Percentiles rank a stretch among this genome's conserved stretches.
These are phyloP conservation scores for Phanerochaete sordida DNA, from an alignment of 768 basidiomycete species.

Conservation along the genomic window DNA sequence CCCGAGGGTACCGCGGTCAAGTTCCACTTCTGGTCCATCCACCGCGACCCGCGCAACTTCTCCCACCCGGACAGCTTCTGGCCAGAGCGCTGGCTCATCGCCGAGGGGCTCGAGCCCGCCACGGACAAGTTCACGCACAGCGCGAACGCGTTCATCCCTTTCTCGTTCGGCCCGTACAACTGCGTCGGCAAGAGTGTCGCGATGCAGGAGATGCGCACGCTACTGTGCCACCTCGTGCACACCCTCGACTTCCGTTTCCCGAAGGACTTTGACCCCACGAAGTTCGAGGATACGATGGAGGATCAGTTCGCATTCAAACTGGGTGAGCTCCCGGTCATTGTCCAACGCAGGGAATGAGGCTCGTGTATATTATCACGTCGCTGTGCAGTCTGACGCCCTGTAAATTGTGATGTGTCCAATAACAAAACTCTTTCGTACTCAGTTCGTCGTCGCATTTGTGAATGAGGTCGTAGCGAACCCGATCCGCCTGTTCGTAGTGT, in stretches of 20 bases:
- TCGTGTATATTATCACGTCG: too few relatives aligned
- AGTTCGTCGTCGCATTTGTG: slow-evolving; percentile 32
- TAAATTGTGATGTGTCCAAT: too few relatives aligned
- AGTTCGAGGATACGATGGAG: slow-evolving; percentile 31
- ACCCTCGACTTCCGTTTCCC: slow-evolving; percentile 17
- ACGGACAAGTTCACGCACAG: slow-evolving; percentile 17
- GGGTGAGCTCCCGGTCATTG: slow-evolving; percentile 9
- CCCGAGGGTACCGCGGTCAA: slow-evolving; percentile 34
- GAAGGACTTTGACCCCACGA: slow-evolving; percentile 15
- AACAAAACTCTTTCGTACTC: too few relatives aligned
- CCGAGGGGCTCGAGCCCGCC: background rate
- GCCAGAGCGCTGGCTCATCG: slow-evolving; percentile 40
- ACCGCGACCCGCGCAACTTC: slow-evolving; percentile 44
- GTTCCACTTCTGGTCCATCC: slow-evolving; percentile 39
- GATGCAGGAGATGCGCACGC: slow-evolving; percentile 32
- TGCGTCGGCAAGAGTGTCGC: slow-evolving; percentile 47
- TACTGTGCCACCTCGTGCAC: slow-evolving; percentile 27
- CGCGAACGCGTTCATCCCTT: slow-evolving; percentile 35
- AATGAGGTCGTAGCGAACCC: slow-evolving; percentile 38
- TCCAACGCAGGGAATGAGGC: background rate
- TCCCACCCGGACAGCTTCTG: slow-evolving; percentile 37
- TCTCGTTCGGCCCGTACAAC: slow-evolving; percentile 47
- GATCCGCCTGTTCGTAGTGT: slow-evolving; percentile 34
- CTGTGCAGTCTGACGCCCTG: too few relatives aligned
- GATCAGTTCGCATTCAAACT: slow-evolving; percentile 20